Evolutionary conservation across 495 filamentous ascomycete genomes (phyloP), one percentile per base, ranked within the genome.

Genomic region (Pyrenopolyporus hunteri): DNA sequence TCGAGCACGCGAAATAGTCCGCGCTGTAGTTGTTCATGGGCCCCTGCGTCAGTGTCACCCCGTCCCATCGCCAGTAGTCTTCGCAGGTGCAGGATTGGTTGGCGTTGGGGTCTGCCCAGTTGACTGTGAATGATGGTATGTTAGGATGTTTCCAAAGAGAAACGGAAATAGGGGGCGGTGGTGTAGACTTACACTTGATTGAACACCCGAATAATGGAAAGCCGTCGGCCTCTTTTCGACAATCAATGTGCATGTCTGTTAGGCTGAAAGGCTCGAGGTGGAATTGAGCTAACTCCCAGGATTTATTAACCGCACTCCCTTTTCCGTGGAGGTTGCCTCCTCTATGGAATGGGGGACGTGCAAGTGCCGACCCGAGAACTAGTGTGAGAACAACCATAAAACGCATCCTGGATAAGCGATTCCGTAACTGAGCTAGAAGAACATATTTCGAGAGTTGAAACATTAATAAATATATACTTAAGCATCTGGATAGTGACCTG

Each of bases 61-160:
- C 68, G 43, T 74, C 67, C 73, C 73, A 75, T 22, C 50, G 20
- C 68, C 70, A 75, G n/a, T 50, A 13, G 2, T 55, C 48, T 11
- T 54, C 28, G 57, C 73, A 75, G 17, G 10, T 28, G 33, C 64
- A 56, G 16, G 69, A 70, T 20, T 59, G 43, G 23, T 73, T 63
- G 1, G 73, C 73, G 59, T 75, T 75, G 42, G 71, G 71, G 40
- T 75, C 73, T 16, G 51, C 53, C 71, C 71, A 74, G 19, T 67
- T 14, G 50, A 75, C 73, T 75, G n/a, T n/a, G n/a, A n/a, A 39
- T 8, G 22, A 23, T 0, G 2, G 17, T 1, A 36, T 25, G 45
- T 66, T 19, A 60, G n/a, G n/a, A n/a, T n/a, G 54, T 13, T 17
- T 11, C 13, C 3, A 6, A 45, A 29, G 42, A 26, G 7, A 40